phyloP scores from a whole-genome alignment of 768 basidiomycete genomes.

The Tricholoma saponaceum region DNA sequence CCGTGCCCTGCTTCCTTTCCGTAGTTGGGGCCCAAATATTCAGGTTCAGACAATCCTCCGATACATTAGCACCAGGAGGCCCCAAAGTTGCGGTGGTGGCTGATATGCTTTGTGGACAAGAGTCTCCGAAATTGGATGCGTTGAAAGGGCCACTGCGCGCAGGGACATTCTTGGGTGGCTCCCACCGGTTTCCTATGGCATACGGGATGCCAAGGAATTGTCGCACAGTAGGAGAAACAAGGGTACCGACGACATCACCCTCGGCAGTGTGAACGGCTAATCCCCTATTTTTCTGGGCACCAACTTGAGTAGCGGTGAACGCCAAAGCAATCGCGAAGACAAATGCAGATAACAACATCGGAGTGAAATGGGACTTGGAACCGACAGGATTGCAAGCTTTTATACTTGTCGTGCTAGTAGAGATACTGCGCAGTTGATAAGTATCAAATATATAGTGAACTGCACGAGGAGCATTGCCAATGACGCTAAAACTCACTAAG shows the following conservation, averaged over 20 bases:
- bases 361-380: no score
- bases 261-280: conserved; percentile 24
- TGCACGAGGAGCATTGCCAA: no score
- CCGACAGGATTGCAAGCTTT: no score
- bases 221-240: conserved; percentile 21
- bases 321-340: no score
- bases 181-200: conserved; percentile 22
- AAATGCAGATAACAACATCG: no score
- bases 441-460: no score
- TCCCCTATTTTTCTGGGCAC: conserved; percentile 2
- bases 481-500: no score
- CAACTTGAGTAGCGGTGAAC: no score
- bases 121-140: conserved; percentile 26
- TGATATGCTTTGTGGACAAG: conserved; percentile 24
- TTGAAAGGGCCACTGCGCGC: conserved; percentile 13
- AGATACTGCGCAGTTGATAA: no score
- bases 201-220: conserved; percentile 25
- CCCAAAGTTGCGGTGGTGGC: conserved; percentile 3
- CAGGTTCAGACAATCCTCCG: conserved; percentile 31
- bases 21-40: conserved; percentile 35
- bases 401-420: no score
- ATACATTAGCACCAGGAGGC: conserved; percentile 17
- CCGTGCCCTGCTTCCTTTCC: conserved; percentile 25
- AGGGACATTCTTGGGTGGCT: conserved; percentile 23
- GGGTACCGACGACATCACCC: conserved; percentile 26